Evolutionary conservation across 495 filamentous ascomycete genomes (phyloP), one percentile per base, ranked within the genome.

Genomic region (Aspergillus baeticus): DNA sequence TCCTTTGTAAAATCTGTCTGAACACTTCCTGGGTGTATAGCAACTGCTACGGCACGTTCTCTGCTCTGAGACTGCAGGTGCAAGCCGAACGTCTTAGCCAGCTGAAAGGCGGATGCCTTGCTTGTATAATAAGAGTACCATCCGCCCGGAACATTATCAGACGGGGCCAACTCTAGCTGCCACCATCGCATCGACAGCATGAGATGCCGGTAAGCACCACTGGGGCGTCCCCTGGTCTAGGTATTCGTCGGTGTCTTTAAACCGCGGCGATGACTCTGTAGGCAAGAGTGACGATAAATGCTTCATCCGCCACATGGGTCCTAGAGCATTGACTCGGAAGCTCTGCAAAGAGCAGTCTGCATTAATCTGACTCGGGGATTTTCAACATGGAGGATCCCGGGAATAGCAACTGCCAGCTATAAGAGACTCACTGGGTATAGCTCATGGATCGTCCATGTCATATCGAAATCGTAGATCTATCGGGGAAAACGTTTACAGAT

Each of bases 11-110:
- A 72, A 11, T 79, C 85, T 41, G 89, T 92, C 69, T 81, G 84
- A 36, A 95, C 90, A 8, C 89, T 94, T 1, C 91, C 90, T 5
- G 90, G 91, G 73, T 95, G 90, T 67, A 93, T 74, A n/a, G 77
- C 80, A 5, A 96, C 71, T 0, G 80, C 80, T 57, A 92, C 72
- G 1, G 85, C 87, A 38, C 80, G 83, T 4, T 79, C 78, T 1
- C 77, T 83, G 38, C 79, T 77, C 13, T 72, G 71, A 15, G 71
- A 67, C 47, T 64, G 66, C 35, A 94, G 66, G 62, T 87, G 79
- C n/a, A 86, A 68, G 68, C 94, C 91, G 59, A 93, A 84, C 0
- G 81, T 86, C 68, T 86, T 90, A 2, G 83, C 82, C 18, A 90
- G 36, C 53, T 82, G 81, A 54, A 87, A 92, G 3, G 93, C 81